Percentiles rank a stretch among this genome's conserved stretches.
Evolutionary conservation across 2,329 filamentous ascomycete genomes (phyloP).

Genomic region (Penicillium crustosum): DNA sequence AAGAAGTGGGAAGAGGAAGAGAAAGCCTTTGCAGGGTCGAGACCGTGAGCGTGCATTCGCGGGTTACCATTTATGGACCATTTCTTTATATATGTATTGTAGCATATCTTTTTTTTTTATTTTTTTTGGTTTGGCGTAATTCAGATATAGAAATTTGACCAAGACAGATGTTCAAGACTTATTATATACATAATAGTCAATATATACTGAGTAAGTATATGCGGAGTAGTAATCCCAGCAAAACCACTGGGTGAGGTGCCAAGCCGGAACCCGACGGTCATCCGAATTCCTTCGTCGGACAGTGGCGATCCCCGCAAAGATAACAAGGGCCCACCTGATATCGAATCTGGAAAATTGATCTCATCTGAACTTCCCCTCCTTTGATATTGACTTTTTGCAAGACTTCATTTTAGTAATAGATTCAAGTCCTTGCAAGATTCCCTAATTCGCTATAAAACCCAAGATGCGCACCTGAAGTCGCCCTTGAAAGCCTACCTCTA

Average conservation of each 20-base stretch:
- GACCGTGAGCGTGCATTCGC: constrained; percentile 12
- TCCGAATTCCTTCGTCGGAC: constrained; percentile 27
- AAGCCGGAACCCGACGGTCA: constrained; percentile 4
- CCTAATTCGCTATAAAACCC: neutral
- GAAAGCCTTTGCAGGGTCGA: constrained; percentile 53
- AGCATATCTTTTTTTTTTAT: neutral
- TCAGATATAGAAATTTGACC: neutral
- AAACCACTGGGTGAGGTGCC: constrained; percentile 1
- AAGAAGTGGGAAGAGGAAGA: constrained; percentile 63
- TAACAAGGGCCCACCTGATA: constrained; percentile 15
- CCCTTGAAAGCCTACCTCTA: neutral
- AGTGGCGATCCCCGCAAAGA: constrained; percentile 42
- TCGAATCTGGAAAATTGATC: constrained; percentile 10
- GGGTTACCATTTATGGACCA: constrained; percentile 5
- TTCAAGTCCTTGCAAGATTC: constrained; percentile 18
- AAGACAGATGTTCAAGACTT: neutral
- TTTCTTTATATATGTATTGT: constrained; percentile 16
- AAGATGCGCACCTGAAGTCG: constrained; percentile 9
- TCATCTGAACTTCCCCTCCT: constrained; percentile 11
- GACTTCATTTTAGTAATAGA: constrained; percentile 2
- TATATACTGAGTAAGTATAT: too few species aligned
- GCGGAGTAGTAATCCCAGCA: constrained; percentile 4
- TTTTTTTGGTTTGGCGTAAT: constrained; percentile 14
- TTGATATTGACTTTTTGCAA: neutral
- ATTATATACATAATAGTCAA: neutral